Percentiles rank a stretch among this genome's conserved stretches.
Evolutionary conservation across 163 green algal genomes (phyloP).

Genomic region (Coccomyxa subellipsoidea): DNA sequence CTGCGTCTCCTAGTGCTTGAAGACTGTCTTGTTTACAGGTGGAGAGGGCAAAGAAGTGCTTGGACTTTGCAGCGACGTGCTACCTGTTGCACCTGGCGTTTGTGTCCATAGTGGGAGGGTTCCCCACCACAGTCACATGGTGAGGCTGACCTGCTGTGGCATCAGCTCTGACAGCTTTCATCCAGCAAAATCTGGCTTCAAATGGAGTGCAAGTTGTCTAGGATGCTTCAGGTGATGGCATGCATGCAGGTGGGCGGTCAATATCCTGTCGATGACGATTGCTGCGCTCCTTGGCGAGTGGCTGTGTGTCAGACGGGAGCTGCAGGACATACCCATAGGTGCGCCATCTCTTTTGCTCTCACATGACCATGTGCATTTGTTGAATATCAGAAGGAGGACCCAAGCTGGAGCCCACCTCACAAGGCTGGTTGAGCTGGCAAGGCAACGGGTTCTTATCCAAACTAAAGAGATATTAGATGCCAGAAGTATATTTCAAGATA

Average conservation of each 20-base stretch:
- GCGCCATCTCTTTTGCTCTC: background rate
- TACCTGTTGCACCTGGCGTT: constrained; percentile 80
- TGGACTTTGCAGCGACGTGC: constrained; percentile 86
- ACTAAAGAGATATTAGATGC: background rate
- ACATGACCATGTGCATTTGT: background rate
- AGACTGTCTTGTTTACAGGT: no score
- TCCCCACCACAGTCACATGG: constrained; percentile 70
- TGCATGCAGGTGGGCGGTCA: constrained; percentile 71
- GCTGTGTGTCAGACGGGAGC: constrained; percentile 84
- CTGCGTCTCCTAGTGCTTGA: no score
- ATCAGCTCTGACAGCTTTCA: background rate
- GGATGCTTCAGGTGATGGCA: no score
- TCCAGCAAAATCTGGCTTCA: no score
- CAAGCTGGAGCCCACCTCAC: no score
- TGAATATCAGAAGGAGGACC: no score
- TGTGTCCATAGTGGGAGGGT: constrained; percentile 58
- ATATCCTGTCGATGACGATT: constrained; percentile 54
- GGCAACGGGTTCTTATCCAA: no score
- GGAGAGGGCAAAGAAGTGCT: constrained; percentile 90
- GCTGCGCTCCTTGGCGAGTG: constrained; percentile 85
- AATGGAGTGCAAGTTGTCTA: no score
- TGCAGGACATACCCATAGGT: constrained; percentile 86
- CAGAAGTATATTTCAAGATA: constrained; percentile 11
- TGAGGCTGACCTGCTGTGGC: constrained; percentile 30
- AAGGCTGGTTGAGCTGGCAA: no score